Evolutionary conservation across 768 basidiomycete species (phyloP).

Genomic region (Boletus huronensis): DNA sequence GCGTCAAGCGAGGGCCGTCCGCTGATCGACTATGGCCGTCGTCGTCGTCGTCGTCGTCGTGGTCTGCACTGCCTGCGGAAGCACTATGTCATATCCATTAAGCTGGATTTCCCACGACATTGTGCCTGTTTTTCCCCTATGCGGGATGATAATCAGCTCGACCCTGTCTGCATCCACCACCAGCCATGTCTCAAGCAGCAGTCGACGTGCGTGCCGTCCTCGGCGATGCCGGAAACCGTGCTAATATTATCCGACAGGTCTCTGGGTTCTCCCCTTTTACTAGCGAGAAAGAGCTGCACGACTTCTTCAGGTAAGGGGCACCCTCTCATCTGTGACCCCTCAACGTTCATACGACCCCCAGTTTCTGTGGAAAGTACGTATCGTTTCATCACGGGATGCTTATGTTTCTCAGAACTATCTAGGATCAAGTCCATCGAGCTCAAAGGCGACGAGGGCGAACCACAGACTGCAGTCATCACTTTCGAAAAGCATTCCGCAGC

Average conservation of each 20-base stretch:
- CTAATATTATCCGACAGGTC: constrained; percentile 45
- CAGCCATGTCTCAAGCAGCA: constrained; percentile 22
- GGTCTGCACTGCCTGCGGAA: constrained; percentile 8
- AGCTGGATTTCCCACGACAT: constrained; percentile 10
- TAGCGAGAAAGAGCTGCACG: constrained; percentile 61
- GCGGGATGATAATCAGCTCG: not conserved
- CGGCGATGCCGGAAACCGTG: not conserved
- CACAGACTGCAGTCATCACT: constrained; percentile 60
- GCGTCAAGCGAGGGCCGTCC: constrained; percentile 3
- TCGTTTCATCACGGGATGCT: not conserved
- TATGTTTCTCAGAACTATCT: constrained; percentile 2
- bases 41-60: constrained; percentile 15
- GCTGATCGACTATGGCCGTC: not conserved
- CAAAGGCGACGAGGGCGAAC: constrained; percentile 38
- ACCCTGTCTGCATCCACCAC: not conserved
- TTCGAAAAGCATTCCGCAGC: constrained; percentile 86
- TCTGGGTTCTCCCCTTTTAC: constrained; percentile 65
- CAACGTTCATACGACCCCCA: constrained; percentile 27
- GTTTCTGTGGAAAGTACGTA: constrained; percentile 83
- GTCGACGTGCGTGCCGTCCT: constrained; percentile 35
- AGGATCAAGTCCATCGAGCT: constrained; percentile 69
- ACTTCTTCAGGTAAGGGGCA: constrained; percentile 71
- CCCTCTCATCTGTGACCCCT: not conserved
- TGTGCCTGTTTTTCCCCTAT: not conserved
- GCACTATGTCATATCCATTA: constrained; percentile 9